These are phyloP conservation scores for Grosmannia serpens DNA, from an alignment of 2,329 filamentous ascomycete genomes.

Conservation along the genomic window DNA sequence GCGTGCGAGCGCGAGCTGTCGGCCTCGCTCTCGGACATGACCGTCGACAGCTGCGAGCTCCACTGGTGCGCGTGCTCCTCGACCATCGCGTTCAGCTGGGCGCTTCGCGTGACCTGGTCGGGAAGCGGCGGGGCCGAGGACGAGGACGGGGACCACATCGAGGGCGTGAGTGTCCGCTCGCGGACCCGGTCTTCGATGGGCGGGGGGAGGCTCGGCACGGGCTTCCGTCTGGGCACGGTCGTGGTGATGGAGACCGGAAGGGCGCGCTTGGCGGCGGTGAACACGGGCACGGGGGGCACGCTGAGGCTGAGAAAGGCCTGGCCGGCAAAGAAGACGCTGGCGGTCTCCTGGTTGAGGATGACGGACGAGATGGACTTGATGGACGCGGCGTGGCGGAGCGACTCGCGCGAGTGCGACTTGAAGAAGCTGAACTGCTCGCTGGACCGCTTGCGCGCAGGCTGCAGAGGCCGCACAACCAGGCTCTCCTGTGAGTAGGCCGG, in stretches of 20 bases:
- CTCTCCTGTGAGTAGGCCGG: constrained; percentile 50
- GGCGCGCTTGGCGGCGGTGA: constrained; percentile 11
- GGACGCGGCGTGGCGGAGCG: constrained; percentile 12
- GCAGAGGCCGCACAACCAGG: constrained; percentile 43
- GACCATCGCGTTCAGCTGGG: constrained; percentile 28
- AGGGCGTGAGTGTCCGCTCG: neutral
- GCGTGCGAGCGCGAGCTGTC: constrained; percentile 30
- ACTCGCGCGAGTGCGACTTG: constrained; percentile 40
- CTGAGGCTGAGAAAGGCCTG: constrained; percentile 27
- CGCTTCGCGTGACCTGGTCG: constrained; percentile 12
- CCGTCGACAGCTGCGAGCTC: constrained; percentile 53
- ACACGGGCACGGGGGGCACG: constrained; percentile 19
- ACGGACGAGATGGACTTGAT: constrained; percentile 44
- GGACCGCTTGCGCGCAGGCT: constrained; percentile 33
- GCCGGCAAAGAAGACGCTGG: constrained; percentile 24
- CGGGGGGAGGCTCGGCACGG: constrained; percentile 5
- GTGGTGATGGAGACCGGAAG: neutral
- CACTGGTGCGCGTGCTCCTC: constrained; percentile 43
- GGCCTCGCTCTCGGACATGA: constrained; percentile 49
- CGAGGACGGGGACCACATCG: neutral
- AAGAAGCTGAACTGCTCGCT: constrained; percentile 37
- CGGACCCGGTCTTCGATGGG: constrained; percentile 1
- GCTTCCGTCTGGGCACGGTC: constrained; percentile 8
- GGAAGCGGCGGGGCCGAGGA: constrained; percentile 6
- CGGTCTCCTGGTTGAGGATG: constrained; percentile 34